Evolutionary conservation across 108 stramenopile genomes (phyloP).

Genomic region (Nitzschia palea): DNA sequence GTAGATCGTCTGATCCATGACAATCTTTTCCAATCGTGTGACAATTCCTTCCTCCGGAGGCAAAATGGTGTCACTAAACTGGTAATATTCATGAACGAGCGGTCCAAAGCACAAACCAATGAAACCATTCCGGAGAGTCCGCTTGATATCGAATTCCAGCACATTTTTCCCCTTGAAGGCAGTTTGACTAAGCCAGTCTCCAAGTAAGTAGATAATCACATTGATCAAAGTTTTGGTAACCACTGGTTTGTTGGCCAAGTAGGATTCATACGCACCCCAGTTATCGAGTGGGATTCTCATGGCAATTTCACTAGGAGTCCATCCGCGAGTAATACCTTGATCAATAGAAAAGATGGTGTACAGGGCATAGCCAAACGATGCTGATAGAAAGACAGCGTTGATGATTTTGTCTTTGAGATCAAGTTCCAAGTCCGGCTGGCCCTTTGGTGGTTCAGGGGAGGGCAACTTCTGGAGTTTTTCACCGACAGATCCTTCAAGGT

Average conservation of each 20-base stretch:
- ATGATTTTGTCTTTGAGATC: conserved; percentile 48
- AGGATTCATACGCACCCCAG: conserved; percentile 85
- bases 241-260: conserved; percentile 80
- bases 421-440: neutral
- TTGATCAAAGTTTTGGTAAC: conserved; percentile 93
- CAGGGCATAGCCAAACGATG: conserved; percentile 70
- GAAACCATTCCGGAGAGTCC: conserved; percentile 89
- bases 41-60: conserved; percentile 83
- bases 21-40: conserved; percentile 88
- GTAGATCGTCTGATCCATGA: conserved; percentile 96
- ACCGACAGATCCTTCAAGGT: too few species aligned
- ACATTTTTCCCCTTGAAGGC: conserved; percentile 74
- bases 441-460: neutral
- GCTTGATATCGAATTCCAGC: conserved; percentile 82
- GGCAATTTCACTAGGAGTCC: conserved; percentile 76
- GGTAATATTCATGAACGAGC: conserved; percentile 92
- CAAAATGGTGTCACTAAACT: conserved; percentile 89
- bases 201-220: conserved; percentile 90
- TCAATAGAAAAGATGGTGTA: conserved; percentile 82
- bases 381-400: conserved; percentile 65
- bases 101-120: conserved; percentile 94
- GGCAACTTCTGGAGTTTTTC: neutral
- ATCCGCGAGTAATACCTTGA: conserved; percentile 83
- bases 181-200: conserved; percentile 94
- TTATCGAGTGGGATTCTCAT: conserved; percentile 89